Percentiles rank a stretch among this genome's conserved stretches.
Conservation (phyloP, 345 rosid species). For the Excoecaria cochinchinensis region DNA sequence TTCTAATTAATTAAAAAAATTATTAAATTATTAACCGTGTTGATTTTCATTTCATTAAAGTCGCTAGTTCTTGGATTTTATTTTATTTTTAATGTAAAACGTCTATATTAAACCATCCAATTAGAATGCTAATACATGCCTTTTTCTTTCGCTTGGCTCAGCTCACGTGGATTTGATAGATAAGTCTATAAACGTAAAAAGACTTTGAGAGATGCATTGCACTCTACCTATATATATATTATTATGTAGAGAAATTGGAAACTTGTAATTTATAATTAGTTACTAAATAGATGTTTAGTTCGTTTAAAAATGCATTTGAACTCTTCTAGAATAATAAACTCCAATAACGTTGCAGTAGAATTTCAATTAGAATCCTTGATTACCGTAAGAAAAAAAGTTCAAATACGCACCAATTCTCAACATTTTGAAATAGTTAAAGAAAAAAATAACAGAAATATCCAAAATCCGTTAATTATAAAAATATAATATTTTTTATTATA, state of each 20-base stretch:
- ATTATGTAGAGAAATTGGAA: not conserved
- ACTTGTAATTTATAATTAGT: not conserved
- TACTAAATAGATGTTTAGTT: too few relatives aligned
- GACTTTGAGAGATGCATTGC: not conserved
- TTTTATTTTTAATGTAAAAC: not conserved
- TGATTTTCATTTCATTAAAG: too few relatives aligned
- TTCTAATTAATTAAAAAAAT: too few relatives aligned
- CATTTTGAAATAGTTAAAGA: too few relatives aligned
- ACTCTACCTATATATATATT: not conserved
- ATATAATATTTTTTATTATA: too few relatives aligned
- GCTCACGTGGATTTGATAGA: not conserved
- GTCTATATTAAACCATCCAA: not conserved
- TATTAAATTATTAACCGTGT: too few relatives aligned
- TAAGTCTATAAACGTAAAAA: not conserved
- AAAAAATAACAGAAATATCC: too few relatives aligned
- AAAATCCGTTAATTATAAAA: too few relatives aligned
- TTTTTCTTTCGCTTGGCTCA: not conserved
- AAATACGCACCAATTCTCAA: too few relatives aligned
- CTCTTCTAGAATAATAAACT: not conserved
- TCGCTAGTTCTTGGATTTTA: not conserved
- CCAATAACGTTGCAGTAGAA: not conserved
- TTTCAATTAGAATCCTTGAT: too few relatives aligned
- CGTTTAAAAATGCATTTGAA: not conserved
- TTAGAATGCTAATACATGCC: too few relatives aligned
- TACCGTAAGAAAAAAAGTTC: not conserved